Conservation (phyloP, 192 early-diverging fungal genomes). For the Gamsiella multidivaricata region DNA sequence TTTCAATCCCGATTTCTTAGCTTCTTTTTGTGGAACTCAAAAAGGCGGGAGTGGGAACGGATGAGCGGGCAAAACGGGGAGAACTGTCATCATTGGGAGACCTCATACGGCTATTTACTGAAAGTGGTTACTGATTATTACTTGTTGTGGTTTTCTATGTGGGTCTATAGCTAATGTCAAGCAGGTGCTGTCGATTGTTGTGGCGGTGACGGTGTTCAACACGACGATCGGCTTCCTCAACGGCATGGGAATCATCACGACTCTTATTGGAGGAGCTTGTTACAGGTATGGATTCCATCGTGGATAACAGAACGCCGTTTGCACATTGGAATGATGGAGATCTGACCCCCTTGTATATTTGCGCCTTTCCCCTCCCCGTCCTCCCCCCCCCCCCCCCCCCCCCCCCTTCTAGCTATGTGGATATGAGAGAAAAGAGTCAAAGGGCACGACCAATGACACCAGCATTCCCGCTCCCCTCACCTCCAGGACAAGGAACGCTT, state of each 20-base stretch:
- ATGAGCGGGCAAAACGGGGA: no score
- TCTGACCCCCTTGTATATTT: conserved; percentile 1
- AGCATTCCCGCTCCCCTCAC: conserved; percentile 35
- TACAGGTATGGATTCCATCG: conserved; percentile 58
- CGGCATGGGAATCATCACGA: conserved; percentile 68
- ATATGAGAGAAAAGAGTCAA: conserved; percentile 40
- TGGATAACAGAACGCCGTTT: no score
- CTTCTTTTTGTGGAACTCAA: no score
- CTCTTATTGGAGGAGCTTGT: conserved; percentile 66
- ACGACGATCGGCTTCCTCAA: conserved; percentile 68
- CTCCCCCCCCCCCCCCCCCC: no score
- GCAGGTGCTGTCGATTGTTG: conserved; percentile 76
- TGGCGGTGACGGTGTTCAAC: conserved; percentile 69
- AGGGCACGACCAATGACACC: conserved; percentile 43
- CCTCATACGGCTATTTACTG: no score
- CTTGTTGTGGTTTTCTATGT: no score
- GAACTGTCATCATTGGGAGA: no score
- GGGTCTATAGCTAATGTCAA: conserved; percentile 78
- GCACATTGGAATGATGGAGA: no score
- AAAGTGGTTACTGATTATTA: background rate
- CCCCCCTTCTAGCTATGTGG: conserved; percentile 27
- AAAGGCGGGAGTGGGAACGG: no score
- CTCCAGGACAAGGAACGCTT: conserved; percentile 4
- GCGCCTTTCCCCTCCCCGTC: background rate
- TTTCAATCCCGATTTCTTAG: no score